Percentiles rank a stretch among this genome's conserved stretches.
Conservation (phyloP, 495 filamentous ascomycete species). For the Copromyces sp. region DNA sequence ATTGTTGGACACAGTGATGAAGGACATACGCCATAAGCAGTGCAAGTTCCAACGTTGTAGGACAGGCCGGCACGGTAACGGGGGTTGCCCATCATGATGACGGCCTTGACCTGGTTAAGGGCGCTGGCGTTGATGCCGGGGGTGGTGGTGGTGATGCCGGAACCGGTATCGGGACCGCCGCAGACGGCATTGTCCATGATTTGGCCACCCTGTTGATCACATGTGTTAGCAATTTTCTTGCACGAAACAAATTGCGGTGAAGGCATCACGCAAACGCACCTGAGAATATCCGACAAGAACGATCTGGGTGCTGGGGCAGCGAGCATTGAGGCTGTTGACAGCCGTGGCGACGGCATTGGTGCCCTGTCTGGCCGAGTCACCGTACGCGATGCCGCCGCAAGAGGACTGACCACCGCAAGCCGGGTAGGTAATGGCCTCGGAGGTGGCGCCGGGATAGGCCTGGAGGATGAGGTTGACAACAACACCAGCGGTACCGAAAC, state of each 20-base stretch:
- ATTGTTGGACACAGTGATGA: background rate
- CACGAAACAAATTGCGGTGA: conserved; percentile 17
- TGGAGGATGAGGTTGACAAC: conserved; percentile 44
- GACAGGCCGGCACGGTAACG: conserved; percentile 41
- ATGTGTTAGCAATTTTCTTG: background rate
- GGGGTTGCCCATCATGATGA: conserved; percentile 54
- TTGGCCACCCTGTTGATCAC: conserved; percentile 41
- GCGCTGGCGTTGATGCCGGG: conserved; percentile 37
- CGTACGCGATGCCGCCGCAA: conserved; percentile 44
- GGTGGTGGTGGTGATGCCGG: conserved; percentile 11
- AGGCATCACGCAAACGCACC: conserved; percentile 17
- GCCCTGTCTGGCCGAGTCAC: conserved; percentile 40
- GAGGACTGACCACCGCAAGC: conserved; percentile 40
- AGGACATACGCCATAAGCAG: conserved; percentile 44
- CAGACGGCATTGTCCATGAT: conserved; percentile 56
- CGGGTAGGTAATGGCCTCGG: conserved; percentile 42
- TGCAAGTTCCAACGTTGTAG: conserved; percentile 54
- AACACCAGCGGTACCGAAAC: conserved; percentile 43
- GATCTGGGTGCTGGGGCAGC: conserved; percentile 46
- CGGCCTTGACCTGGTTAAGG: conserved; percentile 37
- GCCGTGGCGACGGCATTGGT: conserved; percentile 42
- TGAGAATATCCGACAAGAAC: conserved; percentile 57
- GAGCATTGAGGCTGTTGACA: conserved; percentile 41
- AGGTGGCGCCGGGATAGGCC: conserved; percentile 44
- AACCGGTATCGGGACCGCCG: conserved; percentile 38